Conservation (phyloP, 2,329 filamentous ascomycete species). For the Pseudopyrenochaeta lycopersici region DNA sequence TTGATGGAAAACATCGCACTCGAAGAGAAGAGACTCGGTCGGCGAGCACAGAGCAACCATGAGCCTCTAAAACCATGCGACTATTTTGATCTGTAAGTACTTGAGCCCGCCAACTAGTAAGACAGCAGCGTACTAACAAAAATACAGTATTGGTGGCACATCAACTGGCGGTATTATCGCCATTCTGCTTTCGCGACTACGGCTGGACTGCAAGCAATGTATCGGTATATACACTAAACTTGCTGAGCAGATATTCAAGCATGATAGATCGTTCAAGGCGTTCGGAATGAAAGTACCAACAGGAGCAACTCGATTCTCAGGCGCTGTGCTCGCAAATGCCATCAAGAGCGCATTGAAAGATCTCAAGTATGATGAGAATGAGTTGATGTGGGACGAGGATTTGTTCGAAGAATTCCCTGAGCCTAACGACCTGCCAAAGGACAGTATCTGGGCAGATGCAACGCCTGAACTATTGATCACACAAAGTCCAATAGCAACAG, state of each 20-base stretch:
- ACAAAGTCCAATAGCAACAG: constrained; percentile 37
- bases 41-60: constrained; percentile 35
- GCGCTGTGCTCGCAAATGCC: constrained; percentile 45
- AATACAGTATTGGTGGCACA: constrained; percentile 45
- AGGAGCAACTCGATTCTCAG: constrained; percentile 48
- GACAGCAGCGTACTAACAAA: neutral
- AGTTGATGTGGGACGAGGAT: constrained; percentile 52
- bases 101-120: neutral
- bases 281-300: constrained; percentile 49
- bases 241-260: constrained; percentile 50
- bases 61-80: constrained; percentile 48
- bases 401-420: constrained; percentile 49
- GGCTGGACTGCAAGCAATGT: constrained; percentile 48
- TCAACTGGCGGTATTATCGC: constrained; percentile 53
- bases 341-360: constrained; percentile 47
- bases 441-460: constrained; percentile 49
- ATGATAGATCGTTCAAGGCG: constrained; percentile 45
- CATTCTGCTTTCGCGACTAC: constrained; percentile 49
- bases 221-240: constrained; percentile 49
- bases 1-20: constrained; percentile 50
- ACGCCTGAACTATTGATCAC: constrained; percentile 28
- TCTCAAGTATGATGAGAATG: constrained; percentile 44
- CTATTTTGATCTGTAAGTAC: constrained; percentile 49
- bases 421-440: constrained; percentile 24
- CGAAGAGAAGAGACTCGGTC: constrained; percentile 49